phyloP scores from a whole-genome alignment of 345 rosid genomes.

The Gynandropsis gynandra region DNA sequence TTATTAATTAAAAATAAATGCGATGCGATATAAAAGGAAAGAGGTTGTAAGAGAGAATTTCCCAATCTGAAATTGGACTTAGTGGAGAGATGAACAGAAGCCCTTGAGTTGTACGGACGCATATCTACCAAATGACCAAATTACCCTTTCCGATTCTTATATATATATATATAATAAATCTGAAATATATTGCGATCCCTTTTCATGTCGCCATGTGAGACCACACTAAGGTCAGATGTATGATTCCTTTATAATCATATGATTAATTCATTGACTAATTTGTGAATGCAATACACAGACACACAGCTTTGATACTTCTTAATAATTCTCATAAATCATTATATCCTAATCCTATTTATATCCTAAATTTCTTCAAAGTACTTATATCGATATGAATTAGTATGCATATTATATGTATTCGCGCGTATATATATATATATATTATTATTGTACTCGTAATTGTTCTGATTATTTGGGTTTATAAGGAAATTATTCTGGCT shows the following conservation, averaged over 20 bases:
- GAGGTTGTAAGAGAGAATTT: slow-evolving; percentile 21
- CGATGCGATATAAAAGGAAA: not conserved
- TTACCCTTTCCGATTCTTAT: not conserved
- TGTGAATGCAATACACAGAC: too few species aligned
- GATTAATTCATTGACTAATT: too few species aligned
- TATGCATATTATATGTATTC: too few species aligned
- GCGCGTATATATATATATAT: too few species aligned
- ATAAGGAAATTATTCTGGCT: not conserved
- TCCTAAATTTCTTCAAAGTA: slow-evolving; percentile 17
- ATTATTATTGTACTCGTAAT: too few species aligned
- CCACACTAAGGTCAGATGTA: not conserved
- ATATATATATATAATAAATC: too few species aligned
- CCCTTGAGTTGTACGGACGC: slow-evolving; percentile 18
- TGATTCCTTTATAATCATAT: too few species aligned
- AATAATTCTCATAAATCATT: slow-evolving; percentile 22
- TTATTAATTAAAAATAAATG: too few species aligned
- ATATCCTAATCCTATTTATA: too few species aligned
- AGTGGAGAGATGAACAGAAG: slow-evolving; percentile 25
- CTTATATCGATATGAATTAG: too few species aligned
- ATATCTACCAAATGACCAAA: not conserved
- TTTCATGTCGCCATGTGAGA: not conserved
- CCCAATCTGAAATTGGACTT: slow-evolving; percentile 28
- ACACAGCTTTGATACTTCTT: too few species aligned
- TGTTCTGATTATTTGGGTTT: slow-evolving; percentile 13
- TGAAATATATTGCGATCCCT: not conserved